Evolutionary conservation across 192 early-diverging fungal species (phyloP).

Genomic region (Chytriomyces confervae): DNA sequence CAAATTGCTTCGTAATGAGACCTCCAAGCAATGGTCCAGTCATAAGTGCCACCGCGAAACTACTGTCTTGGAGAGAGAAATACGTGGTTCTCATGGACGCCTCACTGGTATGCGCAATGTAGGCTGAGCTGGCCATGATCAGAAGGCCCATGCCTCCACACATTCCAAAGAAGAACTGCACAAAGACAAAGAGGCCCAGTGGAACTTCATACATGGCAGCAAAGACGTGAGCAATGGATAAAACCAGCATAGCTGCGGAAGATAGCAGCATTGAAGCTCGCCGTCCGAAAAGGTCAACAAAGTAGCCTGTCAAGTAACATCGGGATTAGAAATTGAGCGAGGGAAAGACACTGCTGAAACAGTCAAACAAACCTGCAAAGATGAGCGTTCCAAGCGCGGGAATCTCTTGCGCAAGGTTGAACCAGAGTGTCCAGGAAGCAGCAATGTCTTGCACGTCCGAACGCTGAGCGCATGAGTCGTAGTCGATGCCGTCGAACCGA

Average conservation of each 20-base stretch:
- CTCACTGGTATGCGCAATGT: constrained; percentile 7
- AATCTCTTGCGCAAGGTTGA: not conserved
- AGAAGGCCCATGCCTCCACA: constrained; percentile 4
- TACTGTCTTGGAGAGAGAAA: constrained; percentile 3
- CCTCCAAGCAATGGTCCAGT: constrained; percentile 22
- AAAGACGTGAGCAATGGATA: not conserved
- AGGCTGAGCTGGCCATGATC: not conserved
- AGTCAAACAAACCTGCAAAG: not conserved
- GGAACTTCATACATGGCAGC: not conserved
- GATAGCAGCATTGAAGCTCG: not conserved
- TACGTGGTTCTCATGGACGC: not conserved
- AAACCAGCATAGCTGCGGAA: not conserved
- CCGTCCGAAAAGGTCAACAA: not conserved
- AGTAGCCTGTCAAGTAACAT: not conserved
- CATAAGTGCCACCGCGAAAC: not conserved
- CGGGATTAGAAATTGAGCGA: too few relatives aligned
- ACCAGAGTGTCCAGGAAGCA: not conserved
- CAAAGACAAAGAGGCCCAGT: constrained; percentile 7
- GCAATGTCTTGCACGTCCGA: not conserved
- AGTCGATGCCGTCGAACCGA: not conserved
- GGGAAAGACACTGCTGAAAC: not conserved
- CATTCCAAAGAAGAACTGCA: constrained; percentile 5
- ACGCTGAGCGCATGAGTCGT: constrained; percentile 18
- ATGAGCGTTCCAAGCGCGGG: not conserved
- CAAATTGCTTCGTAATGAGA: not conserved